phyloP scores from a whole-genome alignment of 176 grass and related monocot species.

The Ampelocalamus luodianensis region DNA sequence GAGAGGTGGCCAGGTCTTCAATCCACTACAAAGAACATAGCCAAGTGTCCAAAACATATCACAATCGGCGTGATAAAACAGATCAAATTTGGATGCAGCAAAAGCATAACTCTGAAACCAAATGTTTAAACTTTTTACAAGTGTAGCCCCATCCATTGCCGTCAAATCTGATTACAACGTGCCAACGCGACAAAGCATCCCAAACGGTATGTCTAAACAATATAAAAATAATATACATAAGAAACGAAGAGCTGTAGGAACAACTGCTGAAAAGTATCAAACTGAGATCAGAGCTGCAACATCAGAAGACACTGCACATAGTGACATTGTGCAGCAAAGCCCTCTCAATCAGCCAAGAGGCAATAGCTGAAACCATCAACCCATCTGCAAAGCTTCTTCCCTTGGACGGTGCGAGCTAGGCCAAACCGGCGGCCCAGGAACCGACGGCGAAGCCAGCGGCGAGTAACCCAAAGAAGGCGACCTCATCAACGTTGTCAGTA shows the following conservation, averaged over 20 bases:
- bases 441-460: not conserved
- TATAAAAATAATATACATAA: too few relatives aligned
- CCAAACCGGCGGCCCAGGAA: not conserved
- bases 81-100: not conserved
- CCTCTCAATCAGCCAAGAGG: too few relatives aligned
- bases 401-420: not conserved
- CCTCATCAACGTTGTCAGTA: not conserved
- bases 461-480: not conserved
- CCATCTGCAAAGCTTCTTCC: not conserved
- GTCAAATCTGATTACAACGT: too few relatives aligned
- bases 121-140: not conserved
- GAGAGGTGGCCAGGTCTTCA: not conserved
- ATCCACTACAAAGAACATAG: too few relatives aligned
- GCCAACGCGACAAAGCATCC: too few relatives aligned
- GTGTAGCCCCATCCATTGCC: not conserved
- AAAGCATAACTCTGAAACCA: not conserved
- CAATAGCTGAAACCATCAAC: not conserved
- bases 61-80: not conserved
- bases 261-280: too few relatives aligned
- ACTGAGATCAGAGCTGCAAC: too few relatives aligned
- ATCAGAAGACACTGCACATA: too few relatives aligned
- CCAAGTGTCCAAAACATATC: not conserved
- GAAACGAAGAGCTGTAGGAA: too few relatives aligned
- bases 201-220: too few relatives aligned
- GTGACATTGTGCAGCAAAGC: not conserved